A percentile compares a stretch with the other conserved stretches of the same genome.
Evolutionary conservation across 345 rosid species (phyloP).

Genomic region (Cardamine chenopodiifolia): DNA sequence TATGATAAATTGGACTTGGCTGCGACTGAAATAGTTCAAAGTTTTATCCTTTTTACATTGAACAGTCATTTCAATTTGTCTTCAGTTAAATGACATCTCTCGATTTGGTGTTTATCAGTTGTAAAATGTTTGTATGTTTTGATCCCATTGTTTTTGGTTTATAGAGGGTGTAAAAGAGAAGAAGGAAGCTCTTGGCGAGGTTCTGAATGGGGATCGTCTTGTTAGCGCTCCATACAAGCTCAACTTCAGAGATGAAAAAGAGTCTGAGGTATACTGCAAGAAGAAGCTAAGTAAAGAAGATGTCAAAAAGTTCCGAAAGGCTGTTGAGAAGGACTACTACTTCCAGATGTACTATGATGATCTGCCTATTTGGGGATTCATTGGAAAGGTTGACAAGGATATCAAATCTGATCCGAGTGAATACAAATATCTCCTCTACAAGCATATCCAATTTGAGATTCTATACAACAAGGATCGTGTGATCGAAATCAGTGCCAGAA

Average conservation of each 20-base stretch:
- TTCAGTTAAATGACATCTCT: not conserved
- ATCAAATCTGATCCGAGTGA: conserved; percentile 67
- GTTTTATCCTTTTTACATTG: not conserved
- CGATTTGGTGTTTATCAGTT: not conserved
- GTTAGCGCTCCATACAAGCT: conserved; percentile 88
- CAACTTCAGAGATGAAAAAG: conserved; percentile 68
- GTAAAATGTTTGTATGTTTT: not conserved
- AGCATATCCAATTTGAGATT: conserved; percentile 77
- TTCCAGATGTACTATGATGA: conserved; percentile 93
- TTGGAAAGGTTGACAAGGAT: conserved; percentile 82
- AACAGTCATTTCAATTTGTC: not conserved
- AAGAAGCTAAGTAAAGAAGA: conserved; percentile 60
- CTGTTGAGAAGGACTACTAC: conserved; percentile 78
- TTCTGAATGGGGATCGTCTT: conserved; percentile 81
- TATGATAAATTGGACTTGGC: not conserved
- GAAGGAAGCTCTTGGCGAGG: conserved; percentile 91
- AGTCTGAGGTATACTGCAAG: conserved; percentile 63
- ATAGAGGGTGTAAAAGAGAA: conserved; percentile 66
- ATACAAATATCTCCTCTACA: conserved; percentile 67
- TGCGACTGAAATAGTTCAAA: not conserved
- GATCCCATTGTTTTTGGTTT: not conserved
- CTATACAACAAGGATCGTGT: conserved; percentile 78
- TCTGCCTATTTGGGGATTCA: conserved; percentile 88
- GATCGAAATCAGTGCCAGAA: conserved; percentile 67
- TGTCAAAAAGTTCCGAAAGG: conserved; percentile 61